Base-by-base conservation (phyloP, 768 basidiomycete genomes). In the Leccinum barrowsii region DNA sequence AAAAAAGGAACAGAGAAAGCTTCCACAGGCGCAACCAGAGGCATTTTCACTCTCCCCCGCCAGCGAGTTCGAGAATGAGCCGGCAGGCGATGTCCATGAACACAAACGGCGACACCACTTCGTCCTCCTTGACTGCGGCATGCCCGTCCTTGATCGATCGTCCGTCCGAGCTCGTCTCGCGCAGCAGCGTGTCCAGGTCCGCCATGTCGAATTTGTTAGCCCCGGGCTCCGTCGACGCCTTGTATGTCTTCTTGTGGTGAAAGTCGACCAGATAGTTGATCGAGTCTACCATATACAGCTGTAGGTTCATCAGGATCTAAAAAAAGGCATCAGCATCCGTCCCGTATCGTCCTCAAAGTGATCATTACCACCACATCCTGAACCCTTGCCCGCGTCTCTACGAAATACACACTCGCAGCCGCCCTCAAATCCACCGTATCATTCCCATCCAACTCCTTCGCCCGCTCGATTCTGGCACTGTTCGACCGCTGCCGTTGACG, bases 221-320 rank as follows among this genome's bases (percentile, higher is more conserved):
- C 6, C 79, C 88, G 0, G 82, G 78, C 42, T 87, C 85, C 12
- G 78, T 78, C 2, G 84, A 84, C 6, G 90, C 92, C 63, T 78
- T 82, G 74, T 98, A 97, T 53, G 94, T 90, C 70, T 93, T 94
- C 73, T 97, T 93, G 77, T 98, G 95, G 66, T 97, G 89, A 76
- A 99, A 99, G 71, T 98, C 96, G 57, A 99, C 97, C 28, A 99
- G 83, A 74, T 98, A 98, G 75, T 98, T 98, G 72, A 87, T 86
- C 22, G 87, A 86, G 70, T 99, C 96, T 19, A 99, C 93, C 81
- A 92, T 90, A 72, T 98, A 99, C 40, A 98, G 82, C 66, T 98
- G 94, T 2, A 99, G 82, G 73, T 99, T 97, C 94, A 98, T 98
- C 35, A 97, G 79, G 6, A 97, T 86, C 94, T 95, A 67, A 21